These are phyloP conservation scores for Wallacemonas rigidus DNA, from an alignment of 208 protist species.

Conservation along the genomic window DNA sequence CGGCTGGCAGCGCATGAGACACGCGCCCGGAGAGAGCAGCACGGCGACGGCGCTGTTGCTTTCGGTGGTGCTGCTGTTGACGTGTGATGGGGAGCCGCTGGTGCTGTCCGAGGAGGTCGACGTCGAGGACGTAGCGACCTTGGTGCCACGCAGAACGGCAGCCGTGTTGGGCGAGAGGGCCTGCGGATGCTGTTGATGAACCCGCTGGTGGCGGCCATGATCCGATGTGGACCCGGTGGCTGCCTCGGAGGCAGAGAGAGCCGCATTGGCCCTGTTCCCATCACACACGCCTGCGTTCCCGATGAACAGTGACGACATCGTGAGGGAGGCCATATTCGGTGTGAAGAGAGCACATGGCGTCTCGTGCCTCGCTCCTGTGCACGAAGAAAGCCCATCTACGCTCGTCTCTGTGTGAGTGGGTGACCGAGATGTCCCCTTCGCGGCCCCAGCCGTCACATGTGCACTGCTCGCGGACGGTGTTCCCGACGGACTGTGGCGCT, in stretches of 20 bases:
- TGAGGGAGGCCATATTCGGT: not conserved
- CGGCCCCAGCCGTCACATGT: not conserved
- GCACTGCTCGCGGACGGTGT: not conserved
- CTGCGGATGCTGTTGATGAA: not conserved
- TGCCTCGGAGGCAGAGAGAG: too few relatives aligned
- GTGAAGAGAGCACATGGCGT: not conserved
- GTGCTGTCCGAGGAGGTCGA: constrained; percentile 1
- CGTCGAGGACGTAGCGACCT: not conserved
- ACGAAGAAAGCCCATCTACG: too few relatives aligned
- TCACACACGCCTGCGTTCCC: too few relatives aligned
- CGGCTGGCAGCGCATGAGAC: not conserved
- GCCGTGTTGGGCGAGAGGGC: not conserved
- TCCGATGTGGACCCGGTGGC: not conserved
- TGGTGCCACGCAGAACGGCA: not conserved
- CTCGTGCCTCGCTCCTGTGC: too few relatives aligned
- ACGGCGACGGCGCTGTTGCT: not conserved
- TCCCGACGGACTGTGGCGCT: not conserved
- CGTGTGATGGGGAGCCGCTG: not conserved
- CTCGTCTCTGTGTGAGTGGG: not conserved
- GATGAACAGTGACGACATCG: not conserved
- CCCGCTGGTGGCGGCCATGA: not conserved
- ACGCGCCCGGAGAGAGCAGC: not conserved
- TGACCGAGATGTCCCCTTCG: not conserved
- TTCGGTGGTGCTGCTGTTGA: not conserved
- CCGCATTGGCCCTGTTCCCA: too few relatives aligned